A percentile compares a stretch with the other conserved stretches of the same genome.
These are phyloP conservation scores for Russula vinacea DNA, from an alignment of 768 basidiomycete species.

Conservation along the genomic window DNA sequence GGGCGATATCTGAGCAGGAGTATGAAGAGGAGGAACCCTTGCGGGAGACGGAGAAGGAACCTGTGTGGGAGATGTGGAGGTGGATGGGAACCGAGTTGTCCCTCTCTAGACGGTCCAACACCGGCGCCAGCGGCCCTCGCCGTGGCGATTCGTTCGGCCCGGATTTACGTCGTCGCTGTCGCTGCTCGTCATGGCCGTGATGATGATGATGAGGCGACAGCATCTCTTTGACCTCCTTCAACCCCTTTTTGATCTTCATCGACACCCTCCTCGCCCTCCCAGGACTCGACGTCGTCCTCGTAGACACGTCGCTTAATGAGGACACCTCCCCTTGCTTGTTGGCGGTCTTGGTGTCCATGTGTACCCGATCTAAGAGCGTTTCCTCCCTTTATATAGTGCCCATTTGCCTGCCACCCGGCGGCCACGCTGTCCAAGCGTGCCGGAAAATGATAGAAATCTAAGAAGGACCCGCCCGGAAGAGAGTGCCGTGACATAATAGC, in stretches of 20 bases:
- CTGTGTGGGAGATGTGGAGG: conserved; percentile 35
- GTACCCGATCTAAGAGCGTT: not conserved
- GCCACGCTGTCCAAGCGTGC: conserved; percentile 23
- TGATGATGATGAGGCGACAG: conserved; percentile 23
- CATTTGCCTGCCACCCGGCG: conserved; percentile 11
- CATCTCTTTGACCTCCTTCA: conserved; percentile 31
- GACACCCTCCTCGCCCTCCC: conserved; percentile 29
- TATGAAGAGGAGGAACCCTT: conserved; percentile 37
- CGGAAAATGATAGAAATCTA: not conserved
- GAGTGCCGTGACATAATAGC: conserved; percentile 17
- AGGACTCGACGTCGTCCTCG: conserved; percentile 8
- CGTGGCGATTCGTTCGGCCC: conserved; percentile 18
- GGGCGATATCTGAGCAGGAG: conserved; percentile 10
- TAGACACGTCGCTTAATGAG: conserved; percentile 15
- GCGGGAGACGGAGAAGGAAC: conserved; percentile 46
- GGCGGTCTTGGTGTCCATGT: conserved; percentile 12
- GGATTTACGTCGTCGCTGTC: conserved; percentile 13
- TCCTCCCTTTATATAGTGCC: conserved; percentile 10
- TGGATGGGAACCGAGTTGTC: conserved; percentile 31
- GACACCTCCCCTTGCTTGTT: conserved; percentile 8
- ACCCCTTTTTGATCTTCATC: conserved; percentile 28
- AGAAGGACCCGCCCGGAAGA: not conserved
- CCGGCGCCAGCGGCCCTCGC: conserved; percentile 24
- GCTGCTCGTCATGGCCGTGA: not conserved
- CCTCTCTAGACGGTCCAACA: conserved; percentile 22